These are phyloP conservation scores for Tephrocybe sp. DNA, from an alignment of 768 basidiomycete species.

Conservation along the genomic window DNA sequence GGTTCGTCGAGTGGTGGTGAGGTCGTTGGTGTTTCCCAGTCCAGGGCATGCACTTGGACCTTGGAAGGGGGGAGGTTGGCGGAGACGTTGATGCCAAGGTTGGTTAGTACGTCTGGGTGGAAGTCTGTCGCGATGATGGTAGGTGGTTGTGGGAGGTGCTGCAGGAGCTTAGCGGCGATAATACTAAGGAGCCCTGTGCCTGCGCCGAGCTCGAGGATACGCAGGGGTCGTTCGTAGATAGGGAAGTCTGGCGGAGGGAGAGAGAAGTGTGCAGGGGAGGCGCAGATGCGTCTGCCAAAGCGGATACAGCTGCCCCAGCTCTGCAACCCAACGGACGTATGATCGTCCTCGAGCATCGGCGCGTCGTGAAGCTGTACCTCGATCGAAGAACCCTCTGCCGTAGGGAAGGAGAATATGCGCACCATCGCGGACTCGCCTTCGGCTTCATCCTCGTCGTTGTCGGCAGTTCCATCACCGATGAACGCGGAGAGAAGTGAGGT, in stretches of 20 bases:
- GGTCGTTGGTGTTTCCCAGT: conserved; percentile 58
- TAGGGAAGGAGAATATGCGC: conserved; percentile 52
- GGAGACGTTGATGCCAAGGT: conserved; percentile 59
- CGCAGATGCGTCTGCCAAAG: conserved; percentile 63
- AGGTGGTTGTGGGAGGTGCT: conserved; percentile 25
- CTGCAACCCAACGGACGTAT: conserved; percentile 81
- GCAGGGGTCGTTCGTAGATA: conserved; percentile 21
- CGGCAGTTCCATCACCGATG: conserved; percentile 31
- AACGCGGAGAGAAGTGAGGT: conserved; percentile 57
- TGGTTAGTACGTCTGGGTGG: conserved; percentile 71
- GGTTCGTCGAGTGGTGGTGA: conserved; percentile 33
- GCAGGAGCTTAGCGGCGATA: conserved; percentile 48
- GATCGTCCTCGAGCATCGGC: conserved; percentile 59
- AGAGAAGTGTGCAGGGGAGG: conserved; percentile 40
- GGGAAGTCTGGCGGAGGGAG: conserved; percentile 18
- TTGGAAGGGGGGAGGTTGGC: conserved; percentile 42
- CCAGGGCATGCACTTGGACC: conserved; percentile 51
- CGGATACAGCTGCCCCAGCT: conserved; percentile 83
- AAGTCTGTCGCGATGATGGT: conserved; percentile 73
- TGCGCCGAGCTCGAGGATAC: conserved; percentile 80
- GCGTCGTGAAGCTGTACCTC: conserved; percentile 69
- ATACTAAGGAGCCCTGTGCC: conserved; percentile 87
- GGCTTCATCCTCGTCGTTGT: conserved; percentile 37
- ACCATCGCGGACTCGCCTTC: conserved; percentile 40
- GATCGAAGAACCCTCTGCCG: conserved; percentile 22